Base-by-base conservation (phyloP, 1,139 yeast species). In the Blastobotrys petasosporus region DNA sequence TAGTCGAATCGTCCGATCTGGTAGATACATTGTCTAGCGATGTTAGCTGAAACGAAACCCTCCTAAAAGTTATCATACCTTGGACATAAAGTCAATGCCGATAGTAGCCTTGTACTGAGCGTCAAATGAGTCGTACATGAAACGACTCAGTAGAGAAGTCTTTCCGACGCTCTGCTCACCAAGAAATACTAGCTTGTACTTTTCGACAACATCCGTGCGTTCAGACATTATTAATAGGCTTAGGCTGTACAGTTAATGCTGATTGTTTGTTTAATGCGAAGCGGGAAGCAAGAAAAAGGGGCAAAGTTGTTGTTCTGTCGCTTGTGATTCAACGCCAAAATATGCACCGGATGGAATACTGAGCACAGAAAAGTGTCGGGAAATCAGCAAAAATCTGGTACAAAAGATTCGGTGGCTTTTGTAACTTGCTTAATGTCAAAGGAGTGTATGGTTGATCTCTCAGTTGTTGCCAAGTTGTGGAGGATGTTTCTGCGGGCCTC, bases 111-210 rank as follows among this genome's bases (percentile, higher is more conserved):
- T 69, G 57, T 68, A 64, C 62, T 92, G 95, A 42, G 94, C 94
- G 65, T 92, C 97, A 64, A 92, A 92, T n/a, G 96, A 85, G 63
- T 92, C 97, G 65, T 92, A 90, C 97, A 92, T 92, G 69, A 92
- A 92, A 54, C 98, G 73, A 15, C 98, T 88, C 57, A 92, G 85
- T 51, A 92, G 75, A 6, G 97, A 90, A 7, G 98, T 92, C 66
- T 92, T 92, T 36, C 98, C 98, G 42, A 92, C 92, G 70, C 39
- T 37, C 25, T 40, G 46, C 20, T 41, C 41, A n/a, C 45, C 42
- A 28, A 37, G 34, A 9, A 39, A 39, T 17, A 64, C 68, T 50
- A 54, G 63, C 68, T 66, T 66, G 64, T 63, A 66, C 55, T 66
- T 66, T 53, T 65, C 67, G 42, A 64, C 65, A 8, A 59, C 61